Evolutionary conservation across 2,329 filamentous ascomycete genomes (phyloP).

Genomic region (Beauveria bassiana): DNA sequence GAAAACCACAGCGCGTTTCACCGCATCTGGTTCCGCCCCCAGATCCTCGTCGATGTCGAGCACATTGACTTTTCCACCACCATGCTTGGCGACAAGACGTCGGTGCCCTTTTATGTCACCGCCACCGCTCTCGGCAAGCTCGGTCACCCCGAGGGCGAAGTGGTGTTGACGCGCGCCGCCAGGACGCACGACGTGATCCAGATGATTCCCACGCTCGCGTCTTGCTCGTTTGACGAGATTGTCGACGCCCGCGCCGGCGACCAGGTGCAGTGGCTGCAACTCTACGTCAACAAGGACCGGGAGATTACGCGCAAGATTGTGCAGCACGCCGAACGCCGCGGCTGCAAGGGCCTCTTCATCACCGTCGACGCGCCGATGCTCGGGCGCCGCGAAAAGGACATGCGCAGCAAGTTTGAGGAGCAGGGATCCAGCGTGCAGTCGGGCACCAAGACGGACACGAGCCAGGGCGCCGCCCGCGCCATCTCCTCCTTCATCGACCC

Average conservation of each 20-base stretch:
- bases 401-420: slow-evolving; percentile 87
- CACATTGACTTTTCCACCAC: slow-evolving; percentile 80
- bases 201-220: slow-evolving; percentile 97
- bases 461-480: slow-evolving; percentile 86
- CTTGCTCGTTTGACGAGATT: slow-evolving; percentile 96
- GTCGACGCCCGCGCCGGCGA: slow-evolving; percentile 70
- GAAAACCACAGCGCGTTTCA: slow-evolving; percentile 96
- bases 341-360: slow-evolving; percentile 95
- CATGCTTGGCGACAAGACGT: slow-evolving; percentile 82
- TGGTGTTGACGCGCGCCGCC: slow-evolving; percentile 78
- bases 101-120: slow-evolving; percentile 91
- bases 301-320: slow-evolving; percentile 85
- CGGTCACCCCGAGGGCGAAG: slow-evolving; percentile 88
- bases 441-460: slow-evolving; percentile 69
- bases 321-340: slow-evolving; percentile 80
- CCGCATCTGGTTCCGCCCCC: slow-evolving; percentile 93
- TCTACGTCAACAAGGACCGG: slow-evolving; percentile 96
- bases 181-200: slow-evolving; percentile 84
- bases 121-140: slow-evolving; percentile 94
- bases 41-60: slow-evolving; percentile 82
- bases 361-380: slow-evolving; percentile 96
- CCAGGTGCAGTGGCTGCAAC: slow-evolving; percentile 92
- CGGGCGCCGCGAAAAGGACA: slow-evolving; percentile 92
- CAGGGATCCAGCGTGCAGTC: slow-evolving; percentile 75
- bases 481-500: slow-evolving; percentile 98